A percentile compares a stretch with the other conserved stretches of the same genome.
Conservation (phyloP, 495 filamentous ascomycete species). For the Clavariopsis aquatica region DNA sequence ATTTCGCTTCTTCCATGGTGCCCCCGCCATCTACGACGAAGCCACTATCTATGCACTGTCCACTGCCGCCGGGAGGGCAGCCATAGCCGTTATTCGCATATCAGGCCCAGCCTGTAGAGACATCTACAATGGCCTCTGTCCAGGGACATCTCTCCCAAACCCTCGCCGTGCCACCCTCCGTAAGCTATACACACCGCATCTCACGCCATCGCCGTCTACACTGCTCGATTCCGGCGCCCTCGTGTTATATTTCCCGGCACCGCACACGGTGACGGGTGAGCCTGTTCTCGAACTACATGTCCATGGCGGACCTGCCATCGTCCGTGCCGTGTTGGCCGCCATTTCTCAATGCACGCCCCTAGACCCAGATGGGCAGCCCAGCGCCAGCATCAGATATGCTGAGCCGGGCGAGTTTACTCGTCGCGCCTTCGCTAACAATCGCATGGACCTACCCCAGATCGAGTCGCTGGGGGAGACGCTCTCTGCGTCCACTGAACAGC, state of each 20-base stretch:
- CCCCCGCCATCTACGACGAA: slow-evolving; percentile 6
- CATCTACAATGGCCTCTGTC: slow-evolving; percentile 77
- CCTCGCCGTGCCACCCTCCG: slow-evolving; percentile 77
- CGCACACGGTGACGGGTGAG: slow-evolving; percentile 86
- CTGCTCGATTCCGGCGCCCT: slow-evolving; percentile 81
- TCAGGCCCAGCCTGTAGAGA: slow-evolving; percentile 68
- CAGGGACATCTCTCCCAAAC: slow-evolving; percentile 60
- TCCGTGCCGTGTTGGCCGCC: slow-evolving; percentile 78
- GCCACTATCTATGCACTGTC: slow-evolving; percentile 89
- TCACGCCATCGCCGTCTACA: slow-evolving; percentile 40
- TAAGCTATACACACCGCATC: slow-evolving; percentile 67
- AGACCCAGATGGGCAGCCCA: neutral
- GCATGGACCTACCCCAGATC: slow-evolving; percentile 87
- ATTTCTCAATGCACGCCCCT: slow-evolving; percentile 54
- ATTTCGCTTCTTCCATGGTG: slow-evolving; percentile 7
- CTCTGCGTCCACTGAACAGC: slow-evolving; percentile 87
- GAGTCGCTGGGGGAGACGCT: slow-evolving; percentile 87
- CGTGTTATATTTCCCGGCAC: slow-evolving; percentile 83
- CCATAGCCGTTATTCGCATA: slow-evolving; percentile 87
- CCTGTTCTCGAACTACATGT: slow-evolving; percentile 90
- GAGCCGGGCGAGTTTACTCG: slow-evolving; percentile 96
- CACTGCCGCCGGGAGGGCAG: slow-evolving; percentile 80
- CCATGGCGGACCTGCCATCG: slow-evolving; percentile 87
- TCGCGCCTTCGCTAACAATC: slow-evolving; percentile 84
- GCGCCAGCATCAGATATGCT: slow-evolving; percentile 70